Conservation (phyloP, 2,329 filamentous ascomycete genomes). For the Scedosporium apiospermum region DNA sequence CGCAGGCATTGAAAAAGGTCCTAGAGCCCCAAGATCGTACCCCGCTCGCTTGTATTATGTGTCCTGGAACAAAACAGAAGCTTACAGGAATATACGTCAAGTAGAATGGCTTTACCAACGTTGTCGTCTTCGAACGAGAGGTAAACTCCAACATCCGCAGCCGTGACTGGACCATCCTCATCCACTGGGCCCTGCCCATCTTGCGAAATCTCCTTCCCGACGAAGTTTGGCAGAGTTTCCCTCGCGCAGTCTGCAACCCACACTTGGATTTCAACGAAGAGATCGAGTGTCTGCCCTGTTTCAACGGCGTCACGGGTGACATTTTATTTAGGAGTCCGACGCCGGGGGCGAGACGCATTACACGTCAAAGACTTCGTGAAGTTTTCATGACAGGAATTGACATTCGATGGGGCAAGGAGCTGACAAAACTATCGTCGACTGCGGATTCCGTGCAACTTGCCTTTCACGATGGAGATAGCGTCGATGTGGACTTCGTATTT, state of each 20-base stretch:
- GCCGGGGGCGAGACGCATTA: constrained; percentile 23
- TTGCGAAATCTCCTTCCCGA: constrained; percentile 23
- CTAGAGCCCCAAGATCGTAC: constrained; percentile 3
- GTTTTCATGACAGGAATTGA: constrained; percentile 22
- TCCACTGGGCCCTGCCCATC: constrained; percentile 28
- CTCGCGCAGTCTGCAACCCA: constrained; percentile 23
- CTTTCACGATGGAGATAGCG: constrained; percentile 12
- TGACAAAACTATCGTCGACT: constrained; percentile 8
- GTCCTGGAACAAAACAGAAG: neutral
- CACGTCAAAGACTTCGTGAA: constrained; percentile 20
- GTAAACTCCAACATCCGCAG: constrained; percentile 16
- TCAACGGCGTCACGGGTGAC: constrained; percentile 25
- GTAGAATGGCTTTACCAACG: constrained; percentile 21
- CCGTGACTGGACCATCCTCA: constrained; percentile 29
- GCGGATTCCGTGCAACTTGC: constrained; percentile 12
- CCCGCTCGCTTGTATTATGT: neutral
- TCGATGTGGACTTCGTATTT: constrained; percentile 18
- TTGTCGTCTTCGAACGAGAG: constrained; percentile 22
- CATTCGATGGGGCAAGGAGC: constrained; percentile 19
- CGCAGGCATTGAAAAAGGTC: constrained; percentile 26
- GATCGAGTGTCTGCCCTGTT: constrained; percentile 20
- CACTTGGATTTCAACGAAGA: constrained; percentile 19
- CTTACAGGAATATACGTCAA: too few species aligned
- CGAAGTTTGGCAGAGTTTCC: constrained; percentile 18
- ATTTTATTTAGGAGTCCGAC: constrained; percentile 23